Evolutionary conservation across 176 grass and related monocot species (phyloP).

Genomic region (Oryza coarctata): DNA sequence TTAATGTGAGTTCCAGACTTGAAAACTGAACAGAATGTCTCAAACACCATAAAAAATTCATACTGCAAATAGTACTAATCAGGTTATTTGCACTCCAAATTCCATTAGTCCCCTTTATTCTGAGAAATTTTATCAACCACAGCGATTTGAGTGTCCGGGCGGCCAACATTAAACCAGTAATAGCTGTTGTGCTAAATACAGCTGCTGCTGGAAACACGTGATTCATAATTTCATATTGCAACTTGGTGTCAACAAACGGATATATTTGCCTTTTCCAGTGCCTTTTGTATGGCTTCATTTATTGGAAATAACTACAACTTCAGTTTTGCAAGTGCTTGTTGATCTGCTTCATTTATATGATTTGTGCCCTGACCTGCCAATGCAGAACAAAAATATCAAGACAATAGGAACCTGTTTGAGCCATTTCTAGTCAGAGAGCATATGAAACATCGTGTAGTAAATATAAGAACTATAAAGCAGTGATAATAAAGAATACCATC

Average conservation of each 20-base stretch:
- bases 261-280: constrained; percentile 80
- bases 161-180: constrained; percentile 23
- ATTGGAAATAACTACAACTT: constrained; percentile 97
- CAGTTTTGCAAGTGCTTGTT: constrained; percentile 64
- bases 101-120: constrained; percentile 23
- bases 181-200: constrained; percentile 4
- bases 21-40: constrained; percentile 34
- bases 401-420: too few species aligned
- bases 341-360: constrained; percentile 53
- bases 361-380: too few species aligned
- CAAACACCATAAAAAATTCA: constrained; percentile 16
- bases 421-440: neutral
- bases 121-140: constrained; percentile 5
- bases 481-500: constrained; percentile 48
- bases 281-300: constrained; percentile 83
- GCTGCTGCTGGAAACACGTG: neutral
- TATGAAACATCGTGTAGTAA: constrained; percentile 4
- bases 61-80: neutral
- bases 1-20: constrained; percentile 87
- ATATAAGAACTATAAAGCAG: neutral
- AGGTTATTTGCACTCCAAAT: neutral
- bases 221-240: constrained; percentile 12
- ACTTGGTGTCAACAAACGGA: constrained; percentile 14
- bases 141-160: neutral
- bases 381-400: constrained; percentile 46